Conservation (phyloP, 108 stramenopile genomes). For the Mediolabrus comicus region DNA sequence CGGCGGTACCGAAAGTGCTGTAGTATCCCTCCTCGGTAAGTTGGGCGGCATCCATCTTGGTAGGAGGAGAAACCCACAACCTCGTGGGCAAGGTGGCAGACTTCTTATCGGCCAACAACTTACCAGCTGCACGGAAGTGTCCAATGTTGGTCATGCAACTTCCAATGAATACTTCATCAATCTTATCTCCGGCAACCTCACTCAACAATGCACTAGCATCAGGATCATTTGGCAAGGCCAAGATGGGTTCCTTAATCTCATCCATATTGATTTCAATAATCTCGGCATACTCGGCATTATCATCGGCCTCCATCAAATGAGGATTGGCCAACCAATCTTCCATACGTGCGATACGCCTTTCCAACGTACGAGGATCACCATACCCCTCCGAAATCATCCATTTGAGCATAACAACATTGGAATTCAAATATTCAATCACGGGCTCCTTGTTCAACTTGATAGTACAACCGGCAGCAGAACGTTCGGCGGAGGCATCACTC, state of each 20-base stretch:
- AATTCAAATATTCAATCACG: conserved; percentile 91
- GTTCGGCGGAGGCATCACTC: conserved; percentile 90
- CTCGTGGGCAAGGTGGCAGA: conserved; percentile 82
- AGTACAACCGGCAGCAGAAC: conserved; percentile 95
- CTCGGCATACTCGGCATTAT: conserved; percentile 86
- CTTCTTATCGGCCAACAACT: conserved; percentile 68
- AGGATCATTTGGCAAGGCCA: conserved; percentile 95
- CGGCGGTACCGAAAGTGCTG: conserved; percentile 89
- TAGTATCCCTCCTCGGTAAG: conserved; percentile 96
- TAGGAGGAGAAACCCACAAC: conserved; percentile 94
- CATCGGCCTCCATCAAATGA: conserved; percentile 86
- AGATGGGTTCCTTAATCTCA: conserved; percentile 91
- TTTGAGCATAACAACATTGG: conserved; percentile 94
- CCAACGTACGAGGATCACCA: conserved; percentile 90
- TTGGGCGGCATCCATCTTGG: conserved; percentile 97
- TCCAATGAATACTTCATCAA: conserved; percentile 97
- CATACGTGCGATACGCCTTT: conserved; percentile 94
- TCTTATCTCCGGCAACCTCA: conserved; percentile 84
- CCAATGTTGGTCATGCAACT: conserved; percentile 98
- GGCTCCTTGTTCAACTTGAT: conserved; percentile 94
- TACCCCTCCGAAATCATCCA: conserved; percentile 98
- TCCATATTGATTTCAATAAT: conserved; percentile 93
- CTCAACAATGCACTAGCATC: conserved; percentile 88
- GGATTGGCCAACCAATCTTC: conserved; percentile 92
- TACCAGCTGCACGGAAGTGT: conserved; percentile 96